Base-by-base conservation (phyloP, 345 rosid species). In the Odontarrhena argentea region DNA sequence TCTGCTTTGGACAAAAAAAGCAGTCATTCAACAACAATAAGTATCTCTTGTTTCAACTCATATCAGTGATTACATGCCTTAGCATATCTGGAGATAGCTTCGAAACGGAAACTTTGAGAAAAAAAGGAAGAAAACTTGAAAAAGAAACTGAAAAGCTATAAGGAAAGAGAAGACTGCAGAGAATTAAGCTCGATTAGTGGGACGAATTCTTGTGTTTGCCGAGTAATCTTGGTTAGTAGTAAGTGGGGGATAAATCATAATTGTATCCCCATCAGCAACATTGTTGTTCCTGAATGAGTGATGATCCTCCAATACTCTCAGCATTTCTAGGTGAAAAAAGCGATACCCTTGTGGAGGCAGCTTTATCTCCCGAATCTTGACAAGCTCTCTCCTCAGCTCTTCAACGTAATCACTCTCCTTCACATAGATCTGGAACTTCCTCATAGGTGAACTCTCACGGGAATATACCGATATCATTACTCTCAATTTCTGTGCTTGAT, bases 261-360 rank as follows among this genome's bases (percentile, higher is more conserved):
- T 75, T 0, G 83, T 81, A 37, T 88, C 94, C 2, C 88, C 94
- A 12, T 76, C 80, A 1, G 48, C 51, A 18, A 88, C 87, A 34
- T 69, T 78, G 71, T 88, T 84, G 88, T 87, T 78, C 37, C 84
- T 48, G 61, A 88, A 91, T 3, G 96, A 85, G 63, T 77, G 63
- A 48, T 86, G 83, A 4, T 85, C 91, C 26, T 4, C 22, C 92
- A 87, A 84, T 25, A 83, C 81, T 18, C 73, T 74, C 74, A 67
- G 83, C 87, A 36, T 84, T 80, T 18, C 22, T 18, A 18, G 1
- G 71, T 73, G 80, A 1, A 87, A 79, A 70, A 90, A 86, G 42
- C 83, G 79, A 22, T 79, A 87, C 5, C 86, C 87, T 71, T 75
- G 88, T 24, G 64, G 74, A 8, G 96, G 97, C 7, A 92, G 82